phyloP scores from a whole-genome alignment of 257 asterid genomes.

The Craterostigma plantagineum region DNA sequence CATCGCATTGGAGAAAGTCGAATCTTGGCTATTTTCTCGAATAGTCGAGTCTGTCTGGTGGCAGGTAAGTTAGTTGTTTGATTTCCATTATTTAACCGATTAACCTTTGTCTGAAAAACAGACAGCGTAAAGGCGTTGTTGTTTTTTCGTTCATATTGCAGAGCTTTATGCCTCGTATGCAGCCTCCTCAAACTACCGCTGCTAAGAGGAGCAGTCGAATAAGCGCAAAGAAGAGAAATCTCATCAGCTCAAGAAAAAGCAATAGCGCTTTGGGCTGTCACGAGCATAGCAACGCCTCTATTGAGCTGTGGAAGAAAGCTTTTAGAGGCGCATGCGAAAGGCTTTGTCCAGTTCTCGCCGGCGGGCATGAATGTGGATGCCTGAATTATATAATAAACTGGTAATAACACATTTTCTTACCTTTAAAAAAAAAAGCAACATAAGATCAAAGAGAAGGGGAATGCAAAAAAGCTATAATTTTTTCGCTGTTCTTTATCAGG shows the following conservation, averaged over 20 bases:
- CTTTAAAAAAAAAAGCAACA: too few relatives aligned
- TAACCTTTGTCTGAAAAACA: too few relatives aligned
- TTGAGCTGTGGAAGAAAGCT: slow-evolving; percentile 83
- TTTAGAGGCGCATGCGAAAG: slow-evolving; percentile 83
- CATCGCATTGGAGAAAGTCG: slow-evolving; percentile 59
- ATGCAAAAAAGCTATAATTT: too few relatives aligned
- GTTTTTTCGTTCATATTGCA: slow-evolving; percentile 17
- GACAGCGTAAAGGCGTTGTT: slow-evolving; percentile 4
- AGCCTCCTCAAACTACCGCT: slow-evolving; percentile 35
- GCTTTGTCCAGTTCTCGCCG: slow-evolving; percentile 85
- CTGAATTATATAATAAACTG: slow-evolving; percentile 60
- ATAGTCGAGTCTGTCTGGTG: slow-evolving; percentile 91
- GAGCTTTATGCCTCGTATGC: slow-evolving; percentile 95
- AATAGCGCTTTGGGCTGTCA: slow-evolving; percentile 21
- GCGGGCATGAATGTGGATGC: slow-evolving; percentile 69
- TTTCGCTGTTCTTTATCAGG: slow-evolving; percentile 26
- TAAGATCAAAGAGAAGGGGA: too few relatives aligned
- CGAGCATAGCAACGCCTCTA: slow-evolving; percentile 61
- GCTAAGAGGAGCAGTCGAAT: slow-evolving; percentile 23
- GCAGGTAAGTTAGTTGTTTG: slow-evolving; percentile 69
- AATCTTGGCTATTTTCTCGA: slow-evolving; percentile 84
- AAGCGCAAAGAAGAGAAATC: slow-evolving; percentile 24
- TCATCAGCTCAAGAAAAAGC: slow-evolving; percentile 24
- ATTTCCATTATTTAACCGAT: slow-evolving; percentile 1
- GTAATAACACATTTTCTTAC: slow-evolving; percentile 15